Evolutionary conservation across 768 basidiomycete genomes (phyloP).

Genomic region (Plicaturopsis crispa): DNA sequence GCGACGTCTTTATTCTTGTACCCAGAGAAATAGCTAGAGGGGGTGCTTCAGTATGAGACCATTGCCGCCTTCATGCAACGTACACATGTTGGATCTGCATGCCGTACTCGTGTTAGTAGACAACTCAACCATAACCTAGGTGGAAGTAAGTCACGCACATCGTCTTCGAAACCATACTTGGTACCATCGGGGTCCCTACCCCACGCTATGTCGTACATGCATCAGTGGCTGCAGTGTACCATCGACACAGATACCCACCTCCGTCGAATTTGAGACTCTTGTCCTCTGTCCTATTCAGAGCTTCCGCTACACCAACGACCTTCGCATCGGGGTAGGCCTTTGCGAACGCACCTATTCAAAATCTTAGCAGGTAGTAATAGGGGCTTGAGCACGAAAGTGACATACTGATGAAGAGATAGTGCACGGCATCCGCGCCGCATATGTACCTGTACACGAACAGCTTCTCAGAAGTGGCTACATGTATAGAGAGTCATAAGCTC

Average conservation of each 20-base stretch:
- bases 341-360: slow-evolving; percentile 65
- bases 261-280: slow-evolving; percentile 54
- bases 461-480: no score
- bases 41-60: not conserved
- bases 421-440: no score
- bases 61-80: no score
- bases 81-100: slow-evolving; percentile 44
- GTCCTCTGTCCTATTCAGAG: slow-evolving; percentile 40
- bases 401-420: no score
- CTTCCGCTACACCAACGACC: slow-evolving; percentile 59
- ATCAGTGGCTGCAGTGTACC: no score
- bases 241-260: slow-evolving; percentile 28
- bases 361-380: no score
- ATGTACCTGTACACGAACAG: no score
- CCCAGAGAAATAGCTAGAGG: slow-evolving; percentile 59
- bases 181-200: slow-evolving; percentile 57
- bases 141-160: slow-evolving; percentile 27
- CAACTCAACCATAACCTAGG: no score
- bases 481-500: slow-evolving; percentile 8
- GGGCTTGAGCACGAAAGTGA: no score
- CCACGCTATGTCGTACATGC: slow-evolving; percentile 31
- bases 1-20: slow-evolving; percentile 77
- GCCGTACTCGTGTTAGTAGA: not conserved
- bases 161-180: slow-evolving; percentile 73
- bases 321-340: slow-evolving; percentile 63